phyloP scores from a whole-genome alignment of 2,329 filamentous ascomycete genomes.

The Mycocentrospora acerina region DNA sequence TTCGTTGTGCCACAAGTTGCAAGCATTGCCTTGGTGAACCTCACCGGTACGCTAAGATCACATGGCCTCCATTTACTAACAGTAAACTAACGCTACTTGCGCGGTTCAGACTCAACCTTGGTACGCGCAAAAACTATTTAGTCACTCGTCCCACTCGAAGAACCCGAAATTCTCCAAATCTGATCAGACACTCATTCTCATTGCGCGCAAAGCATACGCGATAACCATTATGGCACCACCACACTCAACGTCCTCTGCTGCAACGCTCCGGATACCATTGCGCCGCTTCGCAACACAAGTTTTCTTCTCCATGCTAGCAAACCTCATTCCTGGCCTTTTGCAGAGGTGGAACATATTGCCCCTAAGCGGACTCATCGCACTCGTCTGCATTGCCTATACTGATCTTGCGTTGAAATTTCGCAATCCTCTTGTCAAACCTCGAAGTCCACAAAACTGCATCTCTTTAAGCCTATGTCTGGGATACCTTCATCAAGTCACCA shows the following conservation, averaged over 20 bases:
- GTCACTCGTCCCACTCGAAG: too few relatives aligned
- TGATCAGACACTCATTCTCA: too few relatives aligned
- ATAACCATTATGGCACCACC: slow-evolving; percentile 1
- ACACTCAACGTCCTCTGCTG: slow-evolving; percentile 10
- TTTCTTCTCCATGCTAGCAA: slow-evolving; percentile 3
- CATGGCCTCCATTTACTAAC: too few relatives aligned
- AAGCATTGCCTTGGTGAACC: too few relatives aligned
- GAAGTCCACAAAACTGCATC: slow-evolving; percentile 2
- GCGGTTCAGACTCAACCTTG: too few relatives aligned
- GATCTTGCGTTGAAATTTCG: slow-evolving; percentile 2
- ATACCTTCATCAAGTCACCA: slow-evolving; percentile 4
- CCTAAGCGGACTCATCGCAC: slow-evolving; percentile 2
- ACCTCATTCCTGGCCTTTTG: slow-evolving; percentile 3
- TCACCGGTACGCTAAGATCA: too few relatives aligned
- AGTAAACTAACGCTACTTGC: too few relatives aligned
- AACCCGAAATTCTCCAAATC: too few relatives aligned
- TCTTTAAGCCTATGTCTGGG: not conserved
- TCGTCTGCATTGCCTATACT: not conserved
- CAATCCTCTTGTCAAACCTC: slow-evolving; percentile 1
- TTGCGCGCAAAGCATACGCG: too few relatives aligned
- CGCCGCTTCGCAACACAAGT: slow-evolving; percentile 4
- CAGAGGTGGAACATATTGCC: slow-evolving; percentile 2
- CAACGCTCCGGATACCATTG: not conserved
- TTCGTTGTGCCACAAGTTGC: too few relatives aligned
- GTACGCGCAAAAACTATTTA: too few relatives aligned